Evolutionary conservation across 495 filamentous ascomycete species (phyloP), one percentile per base, ranked within the genome.

Genomic region (Xylaria scruposa): DNA sequence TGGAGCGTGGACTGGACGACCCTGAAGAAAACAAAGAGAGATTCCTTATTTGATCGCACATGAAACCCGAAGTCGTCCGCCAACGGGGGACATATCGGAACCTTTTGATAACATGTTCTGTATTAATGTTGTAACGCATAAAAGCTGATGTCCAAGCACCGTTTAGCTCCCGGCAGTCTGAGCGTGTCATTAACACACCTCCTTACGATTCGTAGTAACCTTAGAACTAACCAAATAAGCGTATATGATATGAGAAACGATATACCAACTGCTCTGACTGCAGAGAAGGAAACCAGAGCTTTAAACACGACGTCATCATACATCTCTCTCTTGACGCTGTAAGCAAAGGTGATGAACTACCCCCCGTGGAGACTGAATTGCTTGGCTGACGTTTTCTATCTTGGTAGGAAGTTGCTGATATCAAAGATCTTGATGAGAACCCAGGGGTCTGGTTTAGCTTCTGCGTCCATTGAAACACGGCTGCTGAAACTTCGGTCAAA

Each of bases 401-500:
- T 56, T 17, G 53, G 13, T 56, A 31, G 53, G 47, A 19, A 56
- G 53, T 31, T 15, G 29, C 26, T 29, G 21, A 13, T 21, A 54
- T 21, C 17, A 24, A n/a, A 54, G 64, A 40, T 67, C 44, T 67
- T 26, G 64, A 53, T 53, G 38, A 44, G 60, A 44, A 15, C 64
- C 64, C 64, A 53, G 64, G 29, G 44, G 31, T 67, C 31, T 67
- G 64, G 64, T 36, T 67, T 54, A 26, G 47, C 64, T 67, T 10
- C 15, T 36, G 54, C 33, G 21, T 51, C n/a, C 21, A 53, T 56
- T 31, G 58, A 60, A 60, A 38, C 58, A 38, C 58, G 58, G 60
- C 60, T 44, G 38, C 60, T 54, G 64, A 67, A 67, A 67, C 64
- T 67, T 67, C 60, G 60, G 46, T 9, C 64, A 2, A 31, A 67